Base-by-base conservation (phyloP, 2,329 filamentous ascomycete genomes). In the Akanthomyces dipterigenus region DNA sequence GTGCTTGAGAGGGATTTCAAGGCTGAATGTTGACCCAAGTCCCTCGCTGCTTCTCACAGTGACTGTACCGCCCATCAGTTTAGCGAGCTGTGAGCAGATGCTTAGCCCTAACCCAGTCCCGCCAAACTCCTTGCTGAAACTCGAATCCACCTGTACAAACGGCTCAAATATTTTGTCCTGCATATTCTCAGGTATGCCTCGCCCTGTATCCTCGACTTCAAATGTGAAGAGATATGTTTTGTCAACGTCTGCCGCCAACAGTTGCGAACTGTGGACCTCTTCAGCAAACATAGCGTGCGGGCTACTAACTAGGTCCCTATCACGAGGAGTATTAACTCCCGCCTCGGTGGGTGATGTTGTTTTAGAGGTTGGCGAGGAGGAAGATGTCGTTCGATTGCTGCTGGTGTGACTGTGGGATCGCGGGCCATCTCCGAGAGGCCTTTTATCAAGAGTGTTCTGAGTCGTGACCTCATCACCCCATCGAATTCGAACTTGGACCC, bases 141-240 rank as follows among this genome's bases (percentile, higher is more conserved):
- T 90, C 1, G 95, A 77, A 70, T 96, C 92, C n/a, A 90, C 93
- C 73, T 97, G 93, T 0, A 96, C 90, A 70, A 97, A 97, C 0
- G 93, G 93, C 72, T 96, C 93, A 70, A 97, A 97, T 11, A 97
- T 91, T 66, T 88, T 88, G 61, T 90, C 80, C 67, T 92, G 91
- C 72, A 96, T 84, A 65, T 88, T 78, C 7, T 87, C 83, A 0
- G 91, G 85, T 61, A 96, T 96, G 31, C 93, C 93, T 0, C 91
- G 92, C 0, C 93, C 93, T 0, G 88, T 93, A 66, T 97, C 93
- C 70, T 91, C 82, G 1, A 96, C 91, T 70, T 96, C 89, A 63
- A 96, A 96, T 69, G 96, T 89, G 67, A 96, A 96, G 11, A 86
- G 71, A 59, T 90, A 83, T n/a, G 83, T 82, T 69, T 82, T 87